Base-by-base conservation (phyloP, 768 basidiomycete species). In the Naganishia antarctica region DNA sequence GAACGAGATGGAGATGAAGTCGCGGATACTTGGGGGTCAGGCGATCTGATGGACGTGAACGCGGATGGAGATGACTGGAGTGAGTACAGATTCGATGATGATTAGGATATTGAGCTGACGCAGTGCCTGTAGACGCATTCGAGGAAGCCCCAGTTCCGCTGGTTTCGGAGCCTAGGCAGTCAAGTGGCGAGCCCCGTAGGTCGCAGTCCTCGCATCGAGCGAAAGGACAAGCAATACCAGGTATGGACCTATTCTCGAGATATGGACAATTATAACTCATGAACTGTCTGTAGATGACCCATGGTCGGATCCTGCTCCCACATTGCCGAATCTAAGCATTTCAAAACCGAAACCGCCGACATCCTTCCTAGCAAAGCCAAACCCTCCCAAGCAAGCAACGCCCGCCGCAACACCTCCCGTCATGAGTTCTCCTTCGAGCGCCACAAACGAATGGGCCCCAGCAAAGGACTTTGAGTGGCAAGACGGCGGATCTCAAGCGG, bases 1-100 rank as follows among this genome's bases (percentile, higher is more conserved):
- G 71, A 74, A 23, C 75, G 73, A 29, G 59, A 67, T 11, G 82
- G 78, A 40, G 86, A 87, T 2, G 86, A 86, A 65, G 82, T 80
- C 4, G 81, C 80, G 9, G 74, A 77, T 71, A 83, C 83, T 0
- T 90, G 89, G 89, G 88, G 85, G 0, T 86, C 83, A 8, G 74
- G 72, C n/a, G 89, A 97, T 76, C 76, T 97, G 63, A 94, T 97
- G 75, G 92, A 99, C 72, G 86, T 97, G 4, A 87, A 91, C 71
- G 91, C 89, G 0, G 93, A 98, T 70, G 84, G 86, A 26, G 93
- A 87, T 70, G 94, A 97, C 73, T 99, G 93, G 93, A 88, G 93
- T 89, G 74, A 73, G 87, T 81, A 60, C 45, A n/a, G 23, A 18
- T 46, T 12, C 15, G 58, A 16, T 28, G 45, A n/a, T 12, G 46